These are phyloP conservation scores for Clitoria ternatea DNA, from an alignment of 306 rosid genomes.

Conservation along the genomic window DNA sequence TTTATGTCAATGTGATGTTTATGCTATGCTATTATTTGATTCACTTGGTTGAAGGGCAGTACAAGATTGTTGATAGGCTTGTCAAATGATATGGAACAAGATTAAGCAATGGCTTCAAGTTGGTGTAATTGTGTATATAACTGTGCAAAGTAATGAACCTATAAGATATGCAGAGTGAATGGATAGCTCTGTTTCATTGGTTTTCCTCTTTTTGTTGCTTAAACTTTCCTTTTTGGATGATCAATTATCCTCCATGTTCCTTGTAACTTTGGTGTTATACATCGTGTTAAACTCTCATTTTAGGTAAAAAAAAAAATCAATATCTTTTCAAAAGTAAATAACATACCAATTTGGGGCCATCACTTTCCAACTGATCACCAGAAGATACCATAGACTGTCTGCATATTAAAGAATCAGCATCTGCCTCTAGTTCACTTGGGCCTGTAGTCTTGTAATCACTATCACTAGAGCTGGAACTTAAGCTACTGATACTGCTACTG, in stretches of 20 bases:
- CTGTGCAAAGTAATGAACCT: no score
- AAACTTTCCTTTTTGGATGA: background rate
- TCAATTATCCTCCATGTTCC: slow-evolving; percentile 1
- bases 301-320: background rate
- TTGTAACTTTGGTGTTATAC: background rate
- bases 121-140: no score
- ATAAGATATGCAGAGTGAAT: slow-evolving; percentile 7
- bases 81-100: background rate
- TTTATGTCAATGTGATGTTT: slow-evolving; percentile 1
- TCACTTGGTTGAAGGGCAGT: background rate
- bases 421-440: slow-evolving; percentile 87
- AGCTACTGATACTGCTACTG: slow-evolving; percentile 88
- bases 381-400: slow-evolving; percentile 78
- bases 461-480: slow-evolving; percentile 88
- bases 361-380: slow-evolving; percentile 60
- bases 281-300: background rate
- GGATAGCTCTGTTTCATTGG: background rate
- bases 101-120: slow-evolving; percentile 9
- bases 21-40: slow-evolving; percentile 1
- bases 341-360: slow-evolving; percentile 74
- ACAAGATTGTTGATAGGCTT: background rate
- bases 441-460: slow-evolving; percentile 78
- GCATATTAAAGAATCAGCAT: slow-evolving; percentile 92
- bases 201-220: background rate
- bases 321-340: slow-evolving; percentile 13